phyloP scores from a whole-genome alignment of 2,329 filamentous ascomycete genomes.

The Aspergillus sp. region DNA sequence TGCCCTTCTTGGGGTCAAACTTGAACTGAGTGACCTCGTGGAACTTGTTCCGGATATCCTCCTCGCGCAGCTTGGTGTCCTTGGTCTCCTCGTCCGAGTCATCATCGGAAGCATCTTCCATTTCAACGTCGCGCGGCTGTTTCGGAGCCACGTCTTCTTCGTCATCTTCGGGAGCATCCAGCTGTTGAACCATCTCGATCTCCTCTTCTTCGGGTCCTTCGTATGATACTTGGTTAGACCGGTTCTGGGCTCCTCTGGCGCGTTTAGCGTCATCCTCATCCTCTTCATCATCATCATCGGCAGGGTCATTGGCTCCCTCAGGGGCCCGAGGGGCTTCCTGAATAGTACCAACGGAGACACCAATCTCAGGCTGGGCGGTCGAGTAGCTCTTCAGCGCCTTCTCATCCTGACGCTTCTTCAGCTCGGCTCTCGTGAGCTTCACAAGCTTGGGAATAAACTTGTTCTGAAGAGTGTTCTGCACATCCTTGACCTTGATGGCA shows the following conservation, averaged over 20 bases:
- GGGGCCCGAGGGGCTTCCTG: constrained; percentile 49
- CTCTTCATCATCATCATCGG: constrained; percentile 69
- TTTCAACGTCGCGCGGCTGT: constrained; percentile 33
- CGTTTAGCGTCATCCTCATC: constrained; percentile 70
- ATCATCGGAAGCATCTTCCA: constrained; percentile 32
- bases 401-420: constrained; percentile 71
- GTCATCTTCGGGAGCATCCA: constrained; percentile 56
- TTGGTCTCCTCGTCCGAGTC: constrained; percentile 43
- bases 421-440: constrained; percentile 68
- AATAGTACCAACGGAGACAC: constrained; percentile 57
- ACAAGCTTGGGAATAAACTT: constrained; percentile 74
- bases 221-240: constrained; percentile 79
- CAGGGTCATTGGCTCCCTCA: constrained; percentile 57
- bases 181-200: constrained; percentile 68
- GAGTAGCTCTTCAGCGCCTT: constrained; percentile 55
- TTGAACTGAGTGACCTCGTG: constrained; percentile 71
- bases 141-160: constrained; percentile 46
- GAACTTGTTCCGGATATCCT: constrained; percentile 62
- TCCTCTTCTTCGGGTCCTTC: constrained; percentile 93
- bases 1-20: constrained; percentile 72
- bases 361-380: constrained; percentile 74
- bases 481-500: constrained; percentile 73
- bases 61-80: constrained; percentile 54
- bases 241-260: constrained; percentile 64
- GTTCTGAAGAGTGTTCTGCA: constrained; percentile 74